Conservation (phyloP, 2,329 filamentous ascomycete species). For the Colletotrichum gigasporum region DNA sequence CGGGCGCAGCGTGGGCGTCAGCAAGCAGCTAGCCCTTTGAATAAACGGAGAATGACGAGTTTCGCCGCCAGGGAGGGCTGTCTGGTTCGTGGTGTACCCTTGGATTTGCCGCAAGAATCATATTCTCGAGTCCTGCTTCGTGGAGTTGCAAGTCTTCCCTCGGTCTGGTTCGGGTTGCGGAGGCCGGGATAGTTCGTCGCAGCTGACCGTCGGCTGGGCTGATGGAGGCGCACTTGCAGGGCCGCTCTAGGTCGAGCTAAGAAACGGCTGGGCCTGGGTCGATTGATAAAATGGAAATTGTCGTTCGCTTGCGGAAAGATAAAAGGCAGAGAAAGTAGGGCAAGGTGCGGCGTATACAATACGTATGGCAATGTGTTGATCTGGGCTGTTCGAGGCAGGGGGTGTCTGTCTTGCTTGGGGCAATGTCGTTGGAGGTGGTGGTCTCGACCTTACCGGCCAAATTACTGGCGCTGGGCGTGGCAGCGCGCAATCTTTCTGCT, state of each 20-base stretch:
- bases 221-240: background rate
- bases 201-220: background rate
- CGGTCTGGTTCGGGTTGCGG: conserved; percentile 10
- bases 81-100: conserved; percentile 9
- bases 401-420: conserved; percentile 2
- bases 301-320: conserved; percentile 15
- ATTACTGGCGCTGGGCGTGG: conserved; percentile 13
- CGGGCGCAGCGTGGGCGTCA: background rate
- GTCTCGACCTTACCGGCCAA: conserved; percentile 6
- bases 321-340: conserved; percentile 2
- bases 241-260: background rate
- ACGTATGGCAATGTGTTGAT: background rate
- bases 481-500: conserved; percentile 20
- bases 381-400: background rate
- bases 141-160: conserved; percentile 13
- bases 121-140: conserved; percentile 11
- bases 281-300: background rate
- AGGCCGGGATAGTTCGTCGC: background rate
- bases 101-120: conserved; percentile 14
- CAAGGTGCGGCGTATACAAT: background rate
- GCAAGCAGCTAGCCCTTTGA: conserved; percentile 1
- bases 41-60: background rate
- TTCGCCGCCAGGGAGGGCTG: background rate
- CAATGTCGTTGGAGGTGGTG: conserved; percentile 5
- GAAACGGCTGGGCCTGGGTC: background rate